These are phyloP conservation scores for Collybia nuda DNA, from an alignment of 768 basidiomycete species.

Conservation along the genomic window DNA sequence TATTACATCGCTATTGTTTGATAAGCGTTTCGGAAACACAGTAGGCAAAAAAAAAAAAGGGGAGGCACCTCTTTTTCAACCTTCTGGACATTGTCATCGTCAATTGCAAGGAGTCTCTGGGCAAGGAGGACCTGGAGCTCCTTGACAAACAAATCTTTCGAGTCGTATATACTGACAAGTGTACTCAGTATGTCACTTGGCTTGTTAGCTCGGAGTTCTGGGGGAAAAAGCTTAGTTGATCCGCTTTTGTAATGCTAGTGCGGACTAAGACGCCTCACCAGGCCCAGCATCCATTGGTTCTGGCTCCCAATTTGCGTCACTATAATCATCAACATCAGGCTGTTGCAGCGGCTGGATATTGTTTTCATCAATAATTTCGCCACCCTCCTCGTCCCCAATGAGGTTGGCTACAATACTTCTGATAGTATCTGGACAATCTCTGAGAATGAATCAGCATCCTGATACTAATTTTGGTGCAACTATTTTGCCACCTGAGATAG, in stretches of 20 bases:
- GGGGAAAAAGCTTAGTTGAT: background rate
- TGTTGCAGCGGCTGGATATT: slow-evolving; percentile 79
- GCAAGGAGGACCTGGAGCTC: slow-evolving; percentile 93
- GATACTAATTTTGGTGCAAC: too few relatives aligned
- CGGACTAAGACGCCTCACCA: slow-evolving; percentile 45
- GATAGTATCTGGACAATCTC: slow-evolving; percentile 90
- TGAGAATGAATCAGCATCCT: slow-evolving; percentile 21
- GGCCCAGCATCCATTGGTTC: slow-evolving; percentile 97
- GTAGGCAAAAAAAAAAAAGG: background rate
- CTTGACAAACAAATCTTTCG: slow-evolving; percentile 93
- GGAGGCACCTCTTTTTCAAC: slow-evolving; percentile 65
- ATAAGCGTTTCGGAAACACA: slow-evolving; percentile 1
- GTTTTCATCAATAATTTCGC: slow-evolving; percentile 83
- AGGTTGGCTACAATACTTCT: slow-evolving; percentile 89
- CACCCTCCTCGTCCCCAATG: slow-evolving; percentile 80
- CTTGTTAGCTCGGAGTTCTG: slow-evolving; percentile 90
- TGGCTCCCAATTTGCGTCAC: slow-evolving; percentile 92
- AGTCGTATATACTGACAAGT: slow-evolving; percentile 96
- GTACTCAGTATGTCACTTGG: slow-evolving; percentile 94
- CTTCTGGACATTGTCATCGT: slow-evolving; percentile 75
- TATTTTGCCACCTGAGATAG: slow-evolving; percentile 89
- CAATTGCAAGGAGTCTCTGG: slow-evolving; percentile 77
- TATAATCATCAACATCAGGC: slow-evolving; percentile 80
- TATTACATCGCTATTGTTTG: slow-evolving; percentile 70
- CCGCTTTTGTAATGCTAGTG: background rate